Conservation (phyloP, 306 rosid species). For the Fragaria nilgerrensis region DNA sequence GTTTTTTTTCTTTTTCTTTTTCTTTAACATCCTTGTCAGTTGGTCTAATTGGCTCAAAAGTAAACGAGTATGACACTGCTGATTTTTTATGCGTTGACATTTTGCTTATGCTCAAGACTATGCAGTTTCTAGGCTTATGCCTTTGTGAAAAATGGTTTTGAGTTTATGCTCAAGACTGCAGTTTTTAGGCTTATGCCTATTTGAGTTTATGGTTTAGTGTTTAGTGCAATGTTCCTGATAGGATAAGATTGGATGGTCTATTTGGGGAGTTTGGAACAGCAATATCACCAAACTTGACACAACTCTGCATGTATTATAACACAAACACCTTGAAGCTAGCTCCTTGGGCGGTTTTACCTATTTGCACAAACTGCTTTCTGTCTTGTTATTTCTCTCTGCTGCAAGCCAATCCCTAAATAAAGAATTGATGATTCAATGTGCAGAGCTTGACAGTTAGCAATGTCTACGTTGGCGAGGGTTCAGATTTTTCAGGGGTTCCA, state of each 20-base stretch:
- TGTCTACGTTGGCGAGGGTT: slow-evolving; percentile 71
- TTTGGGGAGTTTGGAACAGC: neutral
- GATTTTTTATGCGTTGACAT: neutral
- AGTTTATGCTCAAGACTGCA: no score
- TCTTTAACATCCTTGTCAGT: neutral
- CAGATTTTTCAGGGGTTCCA: slow-evolving; percentile 76
- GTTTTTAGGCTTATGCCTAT: no score
- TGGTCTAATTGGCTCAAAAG: neutral
- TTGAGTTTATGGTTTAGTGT: neutral
- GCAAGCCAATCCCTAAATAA: neutral
- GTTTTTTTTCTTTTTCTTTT: neutral
- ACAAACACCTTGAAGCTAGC: neutral
- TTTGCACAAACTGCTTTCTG: neutral
- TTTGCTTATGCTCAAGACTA: neutral
- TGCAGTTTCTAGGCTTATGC: no score
- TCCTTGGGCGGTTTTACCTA: neutral
- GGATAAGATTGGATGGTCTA: neutral
- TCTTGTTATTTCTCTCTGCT: neutral
- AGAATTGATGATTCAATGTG: slow-evolving; percentile 23
- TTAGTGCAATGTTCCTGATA: neutral
- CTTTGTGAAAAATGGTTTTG: no score
- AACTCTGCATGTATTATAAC: neutral
- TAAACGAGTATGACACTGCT: neutral
- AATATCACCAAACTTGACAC: neutral
- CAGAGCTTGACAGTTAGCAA: slow-evolving; percentile 76